These are phyloP conservation scores for Fusarium camptoceras DNA, from an alignment of 2,329 filamentous ascomycete genomes.

Conservation along the genomic window DNA sequence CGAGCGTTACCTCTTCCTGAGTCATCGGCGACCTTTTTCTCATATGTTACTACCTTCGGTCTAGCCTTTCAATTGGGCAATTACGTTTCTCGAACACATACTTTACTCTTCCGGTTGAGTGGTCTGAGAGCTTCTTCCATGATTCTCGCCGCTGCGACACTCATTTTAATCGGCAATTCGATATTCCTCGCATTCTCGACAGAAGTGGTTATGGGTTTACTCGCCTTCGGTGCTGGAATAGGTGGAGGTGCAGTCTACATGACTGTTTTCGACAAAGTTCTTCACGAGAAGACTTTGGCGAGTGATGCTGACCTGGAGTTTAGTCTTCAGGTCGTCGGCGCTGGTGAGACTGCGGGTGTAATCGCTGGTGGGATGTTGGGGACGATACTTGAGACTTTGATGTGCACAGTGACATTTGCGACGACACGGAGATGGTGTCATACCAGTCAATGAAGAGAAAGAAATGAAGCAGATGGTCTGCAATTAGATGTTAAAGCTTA, in stretches of 20 bases:
- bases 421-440: slow-evolving; percentile 47
- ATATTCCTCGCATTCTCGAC: slow-evolving; percentile 40
- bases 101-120: slow-evolving; percentile 32
- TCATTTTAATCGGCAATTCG: slow-evolving; percentile 38
- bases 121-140: slow-evolving; percentile 22
- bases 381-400: slow-evolving; percentile 38
- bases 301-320: slow-evolving; percentile 45
- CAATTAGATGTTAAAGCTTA: background rate
- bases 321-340: slow-evolving; percentile 45
- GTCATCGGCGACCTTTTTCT: slow-evolving; percentile 44
- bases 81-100: slow-evolving; percentile 43
- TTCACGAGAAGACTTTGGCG: slow-evolving; percentile 36
- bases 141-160: slow-evolving; percentile 13
- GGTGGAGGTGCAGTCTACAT: slow-evolving; percentile 49
- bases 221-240: slow-evolving; percentile 47
- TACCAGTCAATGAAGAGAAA: slow-evolving; percentile 16
- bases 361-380: slow-evolving; percentile 46
- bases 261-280: slow-evolving; percentile 33
- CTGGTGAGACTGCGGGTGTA: slow-evolving; percentile 47
- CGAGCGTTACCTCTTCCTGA: slow-evolving; percentile 43
- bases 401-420: slow-evolving; percentile 36
- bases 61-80: slow-evolving; percentile 48
- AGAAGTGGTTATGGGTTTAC: slow-evolving; percentile 38
- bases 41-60: slow-evolving; percentile 47
- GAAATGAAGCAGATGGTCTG: background rate